A percentile compares a stretch with the other conserved stretches of the same genome.
Evolutionary conservation across 2,329 filamentous ascomycete species (phyloP).

Genomic region (Aspergillus ustus): DNA sequence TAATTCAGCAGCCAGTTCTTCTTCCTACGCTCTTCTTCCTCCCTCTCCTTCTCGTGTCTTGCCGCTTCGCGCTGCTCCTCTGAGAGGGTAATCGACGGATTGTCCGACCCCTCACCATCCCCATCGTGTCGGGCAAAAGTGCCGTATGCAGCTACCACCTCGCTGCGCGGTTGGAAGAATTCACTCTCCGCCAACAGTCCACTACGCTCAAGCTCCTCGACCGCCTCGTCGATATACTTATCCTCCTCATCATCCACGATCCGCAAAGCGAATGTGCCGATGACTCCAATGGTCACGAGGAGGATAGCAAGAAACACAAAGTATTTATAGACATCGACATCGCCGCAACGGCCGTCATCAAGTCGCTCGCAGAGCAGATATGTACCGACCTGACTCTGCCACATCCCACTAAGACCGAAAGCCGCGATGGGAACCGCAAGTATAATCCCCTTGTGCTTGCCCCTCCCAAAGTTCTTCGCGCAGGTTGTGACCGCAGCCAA

Average conservation of each 20-base stretch:
- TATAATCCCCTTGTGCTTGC: conserved; percentile 84
- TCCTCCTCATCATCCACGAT: conserved; percentile 78
- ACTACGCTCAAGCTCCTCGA: conserved; percentile 88
- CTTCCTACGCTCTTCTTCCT: conserved; percentile 67
- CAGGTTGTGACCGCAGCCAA: conserved; percentile 89
- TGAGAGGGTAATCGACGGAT: conserved; percentile 31
- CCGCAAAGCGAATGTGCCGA: conserved; percentile 74
- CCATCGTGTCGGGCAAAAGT: conserved; percentile 48
- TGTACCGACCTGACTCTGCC: conserved; percentile 87
- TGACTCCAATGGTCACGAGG: conserved; percentile 70
- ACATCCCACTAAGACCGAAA: conserved; percentile 93
- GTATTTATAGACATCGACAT: conserved; percentile 78
- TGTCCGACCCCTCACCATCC: conserved; percentile 42
- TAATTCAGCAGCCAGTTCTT: conserved; percentile 91
- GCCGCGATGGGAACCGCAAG: conserved; percentile 88
- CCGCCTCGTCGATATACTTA: conserved; percentile 84
- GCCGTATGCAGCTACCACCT: conserved; percentile 51
- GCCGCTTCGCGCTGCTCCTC: conserved; percentile 38
- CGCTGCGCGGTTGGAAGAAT: conserved; percentile 65
- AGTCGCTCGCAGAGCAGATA: conserved; percentile 74
- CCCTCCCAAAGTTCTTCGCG: conserved; percentile 95
- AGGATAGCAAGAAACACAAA: conserved; percentile 82
- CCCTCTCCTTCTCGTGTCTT: conserved; percentile 47
- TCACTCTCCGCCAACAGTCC: conserved; percentile 74
- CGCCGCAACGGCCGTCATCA: conserved; percentile 63